phyloP scores from a whole-genome alignment of 768 basidiomycete genomes.

The Podaxis sp. region DNA sequence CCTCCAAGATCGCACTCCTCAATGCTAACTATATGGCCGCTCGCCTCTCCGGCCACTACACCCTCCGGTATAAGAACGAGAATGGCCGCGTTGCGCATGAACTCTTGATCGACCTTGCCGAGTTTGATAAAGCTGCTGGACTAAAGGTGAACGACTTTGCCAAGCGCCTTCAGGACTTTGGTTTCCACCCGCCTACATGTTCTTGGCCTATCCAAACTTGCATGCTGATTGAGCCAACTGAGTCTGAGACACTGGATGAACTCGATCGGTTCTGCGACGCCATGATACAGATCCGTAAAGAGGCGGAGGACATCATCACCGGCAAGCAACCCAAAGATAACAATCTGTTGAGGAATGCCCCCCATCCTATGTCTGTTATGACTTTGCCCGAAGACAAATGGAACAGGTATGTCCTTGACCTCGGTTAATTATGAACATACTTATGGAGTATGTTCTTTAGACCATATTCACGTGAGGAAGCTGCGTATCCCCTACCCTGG shows the following conservation, averaged over 20 bases:
- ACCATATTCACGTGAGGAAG: conserved; percentile 85
- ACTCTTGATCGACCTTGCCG: conserved; percentile 89
- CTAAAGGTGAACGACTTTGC: conserved; percentile 95
- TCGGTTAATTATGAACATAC: not conserved
- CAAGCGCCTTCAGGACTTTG: conserved; percentile 82
- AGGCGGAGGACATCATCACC: conserved; percentile 80
- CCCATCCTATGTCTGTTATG: conserved; percentile 80
- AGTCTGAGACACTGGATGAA: conserved; percentile 91
- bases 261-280: conserved; percentile 98
- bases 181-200: conserved; percentile 96
- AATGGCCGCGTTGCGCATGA: conserved; percentile 96
- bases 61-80: conserved; percentile 81
- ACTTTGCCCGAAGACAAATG: conserved; percentile 73
- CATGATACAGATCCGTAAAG: conserved; percentile 93
- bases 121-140: conserved; percentile 88
- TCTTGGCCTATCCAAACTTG: conserved; percentile 98
- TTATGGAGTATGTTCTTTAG: conserved; percentile 29
- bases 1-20: conserved; percentile 83
- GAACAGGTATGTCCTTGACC: conserved; percentile 58
- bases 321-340: conserved; percentile 90
- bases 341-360: conserved; percentile 92
- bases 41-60: conserved; percentile 81
- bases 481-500: conserved; percentile 86
- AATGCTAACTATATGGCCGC: conserved; percentile 98
- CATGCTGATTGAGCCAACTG: conserved; percentile 97